Base-by-base conservation (phyloP, 768 basidiomycete genomes). In the Tulasnella sp. region DNA sequence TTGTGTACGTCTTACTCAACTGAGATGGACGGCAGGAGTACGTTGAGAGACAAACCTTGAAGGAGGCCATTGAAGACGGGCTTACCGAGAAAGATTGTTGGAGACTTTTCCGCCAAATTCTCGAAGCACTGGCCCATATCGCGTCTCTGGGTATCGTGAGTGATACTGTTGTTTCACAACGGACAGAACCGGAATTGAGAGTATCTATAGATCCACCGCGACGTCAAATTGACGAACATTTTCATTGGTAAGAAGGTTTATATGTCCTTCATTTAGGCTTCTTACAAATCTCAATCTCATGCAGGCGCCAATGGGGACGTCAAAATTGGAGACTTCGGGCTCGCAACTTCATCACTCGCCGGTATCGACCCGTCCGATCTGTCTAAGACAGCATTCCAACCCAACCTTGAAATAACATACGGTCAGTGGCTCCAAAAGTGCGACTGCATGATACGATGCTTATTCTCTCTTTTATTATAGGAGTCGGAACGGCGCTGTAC, bases 171-270 rank as follows among this genome's bases (percentile, higher is more conserved):
- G 12, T 42, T 36, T 37, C n/a, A 26, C 32, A 32, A 34, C 40
- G 17, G 44, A 7, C 34, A 6, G 19, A n/a, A 17, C 41, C n/a
- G 19, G 14, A 2, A 36, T 14, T 42, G 26, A 69, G 26, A 16
- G 12, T 47, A 36, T 40, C 65, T 35, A 34, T 69, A 75, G 74
- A 76, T 79, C 12, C 77, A 78, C 67, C 74, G 91, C 67, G 95
- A 97, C 78, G 91, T 98, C 78, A 98, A 98, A 78, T 81, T 94
- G 16, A 91, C 90, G 0, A 98, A 98, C 77, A 94, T 98, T 75
- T 94, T 98, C 80, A 93, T 96, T 66, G 92, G 93, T 92, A 75
- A 36, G 85, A 79, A n/a, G 3, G 5, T n/a, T 47, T 6, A 29
- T 11, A 34, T 29, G 19, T 29, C 39, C 42, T n/a, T 34, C 12